Base-by-base conservation (phyloP, 2,329 filamentous ascomycete genomes). In the Cercospora sojina region DNA sequence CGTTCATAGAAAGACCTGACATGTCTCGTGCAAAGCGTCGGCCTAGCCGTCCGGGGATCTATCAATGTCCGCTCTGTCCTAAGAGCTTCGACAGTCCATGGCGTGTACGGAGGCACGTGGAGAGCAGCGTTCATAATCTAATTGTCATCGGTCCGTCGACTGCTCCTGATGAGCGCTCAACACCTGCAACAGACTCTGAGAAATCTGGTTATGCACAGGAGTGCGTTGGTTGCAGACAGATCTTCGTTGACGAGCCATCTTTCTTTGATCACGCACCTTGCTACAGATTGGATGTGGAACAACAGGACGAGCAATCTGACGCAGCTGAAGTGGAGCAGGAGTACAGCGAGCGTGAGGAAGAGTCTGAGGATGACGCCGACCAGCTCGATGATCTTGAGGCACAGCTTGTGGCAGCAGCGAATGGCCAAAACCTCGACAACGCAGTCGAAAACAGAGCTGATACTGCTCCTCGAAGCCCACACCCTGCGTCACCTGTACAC, bases 211-310 rank as follows among this genome's bases (percentile, higher is more conserved):
- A 51, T 51, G 59, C 41, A 16, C 59, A 61, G 18, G n/a, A 29
- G 27, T 61, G 59, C n/a, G 31, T 49, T 25, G 59, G 59, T 9
- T 61, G 59, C 43, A 18, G 41, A 20, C 59, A 32, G 25, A 18
- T 27, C 16, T 61, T 61, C 27, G 43, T 35, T 6, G n/a, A 61
- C n/a, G 43, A 53, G 27, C 10, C 10, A 3, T 23, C 16, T 3
- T 61, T 61, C 29, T 53, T 31, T 18, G 16, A 20, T 29, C 59
- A 61, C 31, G 59, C 41, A 31, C 59, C 59, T 53, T 61, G 59
- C 41, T 51, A 61, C 12, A 27, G 49, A 16, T 13, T 27, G 20
- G 41, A 38, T n/a, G 13, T 25, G 16, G 35, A 38, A 38, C 35
- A 43, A 31, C 23, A 51, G 16, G 16, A 18, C 20, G 41, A 61